Conservation (phyloP, 225 moss, liverwort and hornwort species). For the Bryum argenteum region DNA sequence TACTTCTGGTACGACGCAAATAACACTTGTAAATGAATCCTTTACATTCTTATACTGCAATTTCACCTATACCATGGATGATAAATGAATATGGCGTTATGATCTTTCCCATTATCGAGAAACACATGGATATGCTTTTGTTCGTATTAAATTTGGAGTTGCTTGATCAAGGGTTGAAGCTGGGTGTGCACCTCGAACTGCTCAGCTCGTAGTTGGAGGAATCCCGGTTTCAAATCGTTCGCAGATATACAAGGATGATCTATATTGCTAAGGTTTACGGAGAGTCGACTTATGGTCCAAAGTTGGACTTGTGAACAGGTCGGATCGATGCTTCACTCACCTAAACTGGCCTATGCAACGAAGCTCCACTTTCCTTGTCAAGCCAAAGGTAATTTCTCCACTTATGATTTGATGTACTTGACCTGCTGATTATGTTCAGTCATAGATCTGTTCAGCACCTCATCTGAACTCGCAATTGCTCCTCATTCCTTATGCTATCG, state of each 20-base stretch:
- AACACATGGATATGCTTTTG: not conserved
- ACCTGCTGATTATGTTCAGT: constrained; percentile 12
- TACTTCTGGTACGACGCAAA: constrained; percentile 20
- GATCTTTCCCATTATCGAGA: not conserved
- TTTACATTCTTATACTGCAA: not conserved
- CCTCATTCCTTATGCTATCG: not conserved
- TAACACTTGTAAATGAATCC: not conserved
- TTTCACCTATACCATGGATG: too few relatives aligned
- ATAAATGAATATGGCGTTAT: too few relatives aligned
- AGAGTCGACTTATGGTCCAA: constrained; percentile 10
- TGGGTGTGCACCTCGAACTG: constrained; percentile 2
- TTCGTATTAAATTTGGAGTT: not conserved
- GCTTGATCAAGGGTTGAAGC: not conserved
- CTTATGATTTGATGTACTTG: not conserved
- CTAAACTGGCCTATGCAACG: constrained; percentile 69
- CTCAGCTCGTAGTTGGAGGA: constrained; percentile 5
- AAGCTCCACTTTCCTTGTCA: constrained; percentile 60
- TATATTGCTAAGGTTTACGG: not conserved
- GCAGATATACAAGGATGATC: not conserved
- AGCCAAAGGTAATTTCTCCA: constrained; percentile 35
- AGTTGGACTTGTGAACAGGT: constrained; percentile 50
- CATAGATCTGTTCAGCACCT: not conserved
- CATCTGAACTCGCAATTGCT: constrained; percentile 25
- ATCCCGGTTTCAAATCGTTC: constrained; percentile 12
- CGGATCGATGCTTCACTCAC: constrained; percentile 76